Evolutionary conservation across 2,329 filamentous ascomycete genomes (phyloP).

Genomic region (Pseudogymnoascus sp.): DNA sequence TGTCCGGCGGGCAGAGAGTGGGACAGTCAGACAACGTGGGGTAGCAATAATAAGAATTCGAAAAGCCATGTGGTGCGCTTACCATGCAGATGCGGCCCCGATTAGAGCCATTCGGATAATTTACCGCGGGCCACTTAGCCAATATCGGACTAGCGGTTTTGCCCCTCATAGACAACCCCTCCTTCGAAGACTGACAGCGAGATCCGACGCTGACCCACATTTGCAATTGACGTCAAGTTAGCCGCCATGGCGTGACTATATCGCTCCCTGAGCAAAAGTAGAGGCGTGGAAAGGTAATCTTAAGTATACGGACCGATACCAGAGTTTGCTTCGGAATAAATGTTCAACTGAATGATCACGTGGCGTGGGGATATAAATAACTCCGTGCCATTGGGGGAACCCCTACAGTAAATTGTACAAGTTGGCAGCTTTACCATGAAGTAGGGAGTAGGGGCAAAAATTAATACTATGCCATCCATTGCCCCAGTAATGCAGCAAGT

Average conservation of each 20-base stretch:
- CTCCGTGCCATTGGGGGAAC: no score
- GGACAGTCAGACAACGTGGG: slow-evolving; percentile 2
- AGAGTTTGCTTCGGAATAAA: not conserved
- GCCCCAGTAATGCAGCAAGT: not conserved
- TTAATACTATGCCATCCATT: not conserved
- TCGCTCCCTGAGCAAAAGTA: not conserved
- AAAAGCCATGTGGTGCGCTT: not conserved
- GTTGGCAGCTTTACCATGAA: not conserved
- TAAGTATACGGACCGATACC: not conserved
- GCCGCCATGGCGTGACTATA: not conserved
- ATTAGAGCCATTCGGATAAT: not conserved
- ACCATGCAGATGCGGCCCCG: not conserved
- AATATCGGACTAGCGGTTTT: not conserved
- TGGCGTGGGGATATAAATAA: not conserved
- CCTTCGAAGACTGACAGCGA: not conserved
- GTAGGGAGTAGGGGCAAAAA: not conserved
- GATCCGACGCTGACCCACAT: slow-evolving; percentile 1
- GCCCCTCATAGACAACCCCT: not conserved
- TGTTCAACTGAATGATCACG: not conserved
- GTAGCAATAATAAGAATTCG: slow-evolving; percentile 6
- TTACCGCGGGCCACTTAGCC: not conserved
- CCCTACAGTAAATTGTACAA: not conserved
- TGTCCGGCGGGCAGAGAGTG: not conserved
- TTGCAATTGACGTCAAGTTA: slow-evolving; percentile 2
- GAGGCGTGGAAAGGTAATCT: not conserved